A percentile compares a stretch with the other conserved stretches of the same genome.
Evolutionary conservation across 2,329 filamentous ascomycete genomes (phyloP).

Genomic region (Claviceps sorghi): DNA sequence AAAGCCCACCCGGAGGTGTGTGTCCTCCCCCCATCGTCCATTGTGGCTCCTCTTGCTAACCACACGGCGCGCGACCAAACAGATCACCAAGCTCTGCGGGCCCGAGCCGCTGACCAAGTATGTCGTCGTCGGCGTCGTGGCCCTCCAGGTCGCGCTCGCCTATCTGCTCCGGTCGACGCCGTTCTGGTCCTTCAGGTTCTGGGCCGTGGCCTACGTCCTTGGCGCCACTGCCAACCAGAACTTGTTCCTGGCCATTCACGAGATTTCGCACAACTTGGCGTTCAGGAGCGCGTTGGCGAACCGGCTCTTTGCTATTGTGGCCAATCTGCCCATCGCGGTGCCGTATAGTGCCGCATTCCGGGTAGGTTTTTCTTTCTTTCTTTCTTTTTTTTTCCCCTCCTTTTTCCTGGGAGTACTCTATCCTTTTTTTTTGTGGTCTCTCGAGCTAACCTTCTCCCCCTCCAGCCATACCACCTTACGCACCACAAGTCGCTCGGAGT

Average conservation of each 20-base stretch:
- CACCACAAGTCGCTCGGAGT: conserved; percentile 98
- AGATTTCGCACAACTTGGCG: conserved; percentile 95
- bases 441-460: neutral
- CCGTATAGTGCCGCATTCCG: conserved; percentile 95
- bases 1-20: conserved; percentile 88
- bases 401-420: too few relatives aligned
- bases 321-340: conserved; percentile 88
- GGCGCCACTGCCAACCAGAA: conserved; percentile 97
- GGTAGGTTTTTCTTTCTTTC: conserved; percentile 30
- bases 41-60: neutral
- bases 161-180: conserved; percentile 62
- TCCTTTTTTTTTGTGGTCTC: neutral
- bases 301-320: conserved; percentile 75
- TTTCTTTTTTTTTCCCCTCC: neutral
- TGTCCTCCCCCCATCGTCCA: too few relatives aligned
- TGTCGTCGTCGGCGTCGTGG: conserved; percentile 70
- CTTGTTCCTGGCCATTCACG: conserved; percentile 94
- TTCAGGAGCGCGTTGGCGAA: conserved; percentile 73
- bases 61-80: neutral
- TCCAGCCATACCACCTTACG: conserved; percentile 83
- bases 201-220: conserved; percentile 76
- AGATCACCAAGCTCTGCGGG: conserved; percentile 95
- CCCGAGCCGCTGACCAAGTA: conserved; percentile 94
- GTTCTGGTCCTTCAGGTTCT: conserved; percentile 72
- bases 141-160: conserved; percentile 64